Evolutionary conservation across 352 stramenopile genomes (phyloP).

Genomic region (Phytophthora sp.): DNA sequence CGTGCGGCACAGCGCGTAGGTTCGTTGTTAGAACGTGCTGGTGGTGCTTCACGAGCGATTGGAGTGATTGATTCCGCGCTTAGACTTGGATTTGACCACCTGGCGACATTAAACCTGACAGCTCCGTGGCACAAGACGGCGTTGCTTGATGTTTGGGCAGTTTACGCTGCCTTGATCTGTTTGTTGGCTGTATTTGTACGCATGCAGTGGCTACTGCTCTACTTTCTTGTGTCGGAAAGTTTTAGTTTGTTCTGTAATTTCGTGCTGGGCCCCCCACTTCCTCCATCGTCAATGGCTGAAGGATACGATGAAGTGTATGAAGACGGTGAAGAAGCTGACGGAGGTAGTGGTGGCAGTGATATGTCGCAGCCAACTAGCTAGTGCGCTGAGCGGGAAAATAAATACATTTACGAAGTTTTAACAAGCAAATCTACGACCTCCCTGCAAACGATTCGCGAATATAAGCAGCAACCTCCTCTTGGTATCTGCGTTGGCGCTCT

Average conservation of each 20-base stretch:
- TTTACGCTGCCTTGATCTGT: conserved; percentile 77
- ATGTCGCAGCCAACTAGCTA: conserved; percentile 20
- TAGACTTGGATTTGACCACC: conserved; percentile 59
- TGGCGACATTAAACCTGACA: conserved; percentile 72
- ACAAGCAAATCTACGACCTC: conserved; percentile 14
- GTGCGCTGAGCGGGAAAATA: conserved; percentile 11
- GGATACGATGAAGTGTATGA: conserved; percentile 33
- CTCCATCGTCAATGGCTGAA: conserved; percentile 22
- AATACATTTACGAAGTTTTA: conserved; percentile 16
- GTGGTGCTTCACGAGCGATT: conserved; percentile 66
- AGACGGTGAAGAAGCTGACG: conserved; percentile 15
- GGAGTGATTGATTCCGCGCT: conserved; percentile 73
- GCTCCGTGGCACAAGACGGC: conserved; percentile 80
- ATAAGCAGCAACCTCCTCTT: conserved; percentile 64
- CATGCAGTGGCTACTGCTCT: conserved; percentile 71
- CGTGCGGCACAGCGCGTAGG: conserved; percentile 56
- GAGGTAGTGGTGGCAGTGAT: conserved; percentile 13
- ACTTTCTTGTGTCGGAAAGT: conserved; percentile 60
- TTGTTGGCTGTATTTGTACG: conserved; percentile 66
- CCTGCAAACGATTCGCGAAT: conserved; percentile 28
- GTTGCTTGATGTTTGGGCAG: conserved; percentile 82
- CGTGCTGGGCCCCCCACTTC: conserved; percentile 44
- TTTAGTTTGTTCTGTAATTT: conserved; percentile 45
- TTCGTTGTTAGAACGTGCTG: conserved; percentile 58
- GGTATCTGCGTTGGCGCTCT: conserved; percentile 57